A percentile compares a stretch with the other conserved stretches of the same genome.
phyloP scores from a whole-genome alignment of 1,284 basidiomycete species.

The Ganoderma leucocontextum region DNA sequence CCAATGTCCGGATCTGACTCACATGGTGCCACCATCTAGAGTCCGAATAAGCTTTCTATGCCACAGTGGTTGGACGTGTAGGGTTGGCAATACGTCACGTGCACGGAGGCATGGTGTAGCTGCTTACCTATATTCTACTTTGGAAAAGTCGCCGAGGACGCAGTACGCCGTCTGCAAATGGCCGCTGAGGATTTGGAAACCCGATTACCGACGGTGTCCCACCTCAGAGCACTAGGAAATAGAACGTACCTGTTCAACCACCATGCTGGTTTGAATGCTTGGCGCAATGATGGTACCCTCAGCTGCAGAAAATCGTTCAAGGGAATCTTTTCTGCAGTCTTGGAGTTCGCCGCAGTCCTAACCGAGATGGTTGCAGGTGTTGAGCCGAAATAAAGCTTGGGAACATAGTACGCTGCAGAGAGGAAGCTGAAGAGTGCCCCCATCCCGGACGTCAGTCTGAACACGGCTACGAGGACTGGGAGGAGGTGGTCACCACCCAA shows the following conservation, averaged over 20 bases:
- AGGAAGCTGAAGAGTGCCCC: conserved; percentile 41
- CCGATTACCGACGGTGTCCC: no score
- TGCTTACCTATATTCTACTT: conserved; percentile 72
- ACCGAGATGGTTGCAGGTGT: conserved; percentile 49
- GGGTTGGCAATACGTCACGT: conserved; percentile 13
- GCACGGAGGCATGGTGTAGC: conserved; percentile 5
- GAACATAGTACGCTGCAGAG: conserved; percentile 34
- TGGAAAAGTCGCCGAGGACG: conserved; percentile 76
- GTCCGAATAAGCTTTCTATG: conserved; percentile 63
- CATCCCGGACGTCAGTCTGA: conserved; percentile 36
- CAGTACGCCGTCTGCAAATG: conserved; percentile 80
- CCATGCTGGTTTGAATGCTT: conserved; percentile 67
- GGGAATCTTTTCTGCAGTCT: conserved; percentile 43
- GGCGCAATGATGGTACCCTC: conserved; percentile 64
- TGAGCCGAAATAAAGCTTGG: conserved; percentile 47
- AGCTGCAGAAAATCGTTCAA: conserved; percentile 63
- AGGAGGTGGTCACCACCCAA: no score
- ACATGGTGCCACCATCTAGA: conserved; percentile 79
- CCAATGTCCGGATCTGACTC: conserved; percentile 39
- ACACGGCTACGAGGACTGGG: no score
- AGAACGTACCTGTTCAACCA: conserved; percentile 70
- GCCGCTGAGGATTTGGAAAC: no score
- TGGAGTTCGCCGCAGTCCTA: conserved; percentile 46
- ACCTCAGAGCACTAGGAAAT: no score
- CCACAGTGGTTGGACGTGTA: conserved; percentile 14